Percentiles rank a stretch among this genome's conserved stretches.
phyloP scores from a whole-genome alignment of 768 basidiomycete genomes.

The Boletus rubropictus region DNA sequence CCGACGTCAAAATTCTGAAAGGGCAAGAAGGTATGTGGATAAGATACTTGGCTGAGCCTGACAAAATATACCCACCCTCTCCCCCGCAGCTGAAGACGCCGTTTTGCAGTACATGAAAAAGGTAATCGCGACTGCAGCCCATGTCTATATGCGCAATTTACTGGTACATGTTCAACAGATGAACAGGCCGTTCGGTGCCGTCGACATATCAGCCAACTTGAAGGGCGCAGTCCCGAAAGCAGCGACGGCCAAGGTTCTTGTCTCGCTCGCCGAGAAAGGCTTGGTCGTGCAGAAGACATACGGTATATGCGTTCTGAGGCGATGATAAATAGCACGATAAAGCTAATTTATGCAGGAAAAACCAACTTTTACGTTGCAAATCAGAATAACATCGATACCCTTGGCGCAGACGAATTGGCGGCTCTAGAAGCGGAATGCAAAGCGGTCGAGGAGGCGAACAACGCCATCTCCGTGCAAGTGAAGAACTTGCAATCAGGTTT shows the following conservation, averaged over 20 bases:
- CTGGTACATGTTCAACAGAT: constrained; percentile 44
- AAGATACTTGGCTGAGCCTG: not conserved
- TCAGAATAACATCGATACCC: constrained; percentile 62
- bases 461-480: constrained; percentile 43
- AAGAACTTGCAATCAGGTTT: constrained; percentile 37
- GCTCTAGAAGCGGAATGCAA: constrained; percentile 57
- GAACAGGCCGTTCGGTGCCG: constrained; percentile 91
- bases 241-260: constrained; percentile 77
- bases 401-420: constrained; percentile 56
- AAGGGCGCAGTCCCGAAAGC: constrained; percentile 86
- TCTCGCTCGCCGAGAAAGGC: constrained; percentile 79
- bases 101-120: constrained; percentile 75
- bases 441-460: constrained; percentile 54
- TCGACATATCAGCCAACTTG: constrained; percentile 86
- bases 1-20: constrained; percentile 58
- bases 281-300: constrained; percentile 78
- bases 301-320: constrained; percentile 39
- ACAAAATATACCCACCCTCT: not conserved
- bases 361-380: constrained; percentile 84
- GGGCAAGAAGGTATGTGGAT: constrained; percentile 58
- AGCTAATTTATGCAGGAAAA: constrained; percentile 49
- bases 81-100: constrained; percentile 57
- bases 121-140: constrained; percentile 32
- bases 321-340: not conserved
- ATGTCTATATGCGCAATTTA: constrained; percentile 8